Base-by-base conservation (phyloP, 2,329 filamentous ascomycete genomes). In the Neonectria punicea region DNA sequence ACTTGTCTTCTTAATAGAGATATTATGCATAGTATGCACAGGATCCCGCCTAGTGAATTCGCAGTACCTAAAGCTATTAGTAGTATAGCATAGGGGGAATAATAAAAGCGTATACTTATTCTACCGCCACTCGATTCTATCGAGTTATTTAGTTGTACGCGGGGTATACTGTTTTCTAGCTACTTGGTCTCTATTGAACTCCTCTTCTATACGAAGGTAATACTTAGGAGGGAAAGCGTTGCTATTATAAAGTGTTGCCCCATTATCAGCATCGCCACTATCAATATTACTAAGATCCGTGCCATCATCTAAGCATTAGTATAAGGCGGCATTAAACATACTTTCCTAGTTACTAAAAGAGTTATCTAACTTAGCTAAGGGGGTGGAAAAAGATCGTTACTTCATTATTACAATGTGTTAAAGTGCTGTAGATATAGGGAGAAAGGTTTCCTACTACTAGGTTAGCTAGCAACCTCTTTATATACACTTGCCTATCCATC, bases 31-130 rank as follows among this genome's bases (percentile, higher is more conserved):
- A 18, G 14, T 39, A 50, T 43, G 11, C 10, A 41, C 41, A 8
- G 39, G 50, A n/a, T 61, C 43, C 18, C 28, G 28, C 14, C 47
- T 32, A 11, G 50, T 61, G n/a, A 22, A 61, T 39, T 41, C 49
- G 28, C 28, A 61, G n/a, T 61, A 61, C 6, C 58, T 61, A 41
- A 49, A n/a, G 5, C n/a, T 49, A 9, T 61, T 36, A 61, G 50
- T 49, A 13, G 20, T 8, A 49, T 36, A 25, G 30, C 4, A 28
- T 2, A 41, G 39, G 30, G 43, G 16, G 46, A 28, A 14, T 9
- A 25, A 13, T 16, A 18, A 10, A 25, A 5, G n/a, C 8, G 16
- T 9, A 25, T 32, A 61, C 49, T 28, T 49, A 16, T 61, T 49
- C 39, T 18, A 61, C n/a, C 39, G 41, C 28, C 30, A 34, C 20